Conservation (phyloP, 495 filamentous ascomycete species). For the Xylaria nigripes region DNA sequence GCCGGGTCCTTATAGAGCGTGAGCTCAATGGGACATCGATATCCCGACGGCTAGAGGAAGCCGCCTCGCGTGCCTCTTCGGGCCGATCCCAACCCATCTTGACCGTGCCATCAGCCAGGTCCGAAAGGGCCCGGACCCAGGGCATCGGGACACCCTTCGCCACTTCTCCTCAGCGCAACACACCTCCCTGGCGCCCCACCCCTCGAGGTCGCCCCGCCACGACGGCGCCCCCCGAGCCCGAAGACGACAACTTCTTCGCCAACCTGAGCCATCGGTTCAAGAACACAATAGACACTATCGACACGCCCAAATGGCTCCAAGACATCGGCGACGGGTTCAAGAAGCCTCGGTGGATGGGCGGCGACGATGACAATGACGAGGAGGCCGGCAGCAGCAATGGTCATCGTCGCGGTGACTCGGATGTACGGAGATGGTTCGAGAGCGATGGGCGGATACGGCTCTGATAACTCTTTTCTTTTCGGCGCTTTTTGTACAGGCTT, state of each 20-base stretch:
- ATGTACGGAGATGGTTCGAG: conserved; percentile 40
- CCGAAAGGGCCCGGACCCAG: conserved; percentile 12
- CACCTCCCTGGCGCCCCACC: conserved; percentile 19
- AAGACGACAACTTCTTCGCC: conserved; percentile 74
- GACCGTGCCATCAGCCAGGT: conserved; percentile 18
- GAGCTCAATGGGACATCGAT: conserved; percentile 60
- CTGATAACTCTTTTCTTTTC: background rate
- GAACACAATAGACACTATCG: conserved; percentile 84
- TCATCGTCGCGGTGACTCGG: conserved; percentile 18
- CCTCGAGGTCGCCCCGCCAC: conserved; percentile 7
- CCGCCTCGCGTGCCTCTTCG: conserved; percentile 14
- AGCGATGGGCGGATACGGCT: conserved; percentile 28
- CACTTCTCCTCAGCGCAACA: conserved; percentile 30
- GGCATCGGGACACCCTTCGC: conserved; percentile 32
- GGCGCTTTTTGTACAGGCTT: background rate
- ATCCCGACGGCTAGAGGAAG: conserved; percentile 28
- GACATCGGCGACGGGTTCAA: conserved; percentile 57
- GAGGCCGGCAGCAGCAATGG: conserved; percentile 21
- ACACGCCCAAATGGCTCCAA: conserved; percentile 72
- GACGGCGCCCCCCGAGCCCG: conserved; percentile 40
- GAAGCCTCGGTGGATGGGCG: conserved; percentile 79
- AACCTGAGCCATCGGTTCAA: conserved; percentile 74
- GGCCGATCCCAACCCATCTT: conserved; percentile 32
- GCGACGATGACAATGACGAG: conserved; percentile 31
- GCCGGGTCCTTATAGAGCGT: conserved; percentile 84